phyloP scores from a whole-genome alignment of 176 grass and related monocot species.

The Rhynchospora tenuis region DNA sequence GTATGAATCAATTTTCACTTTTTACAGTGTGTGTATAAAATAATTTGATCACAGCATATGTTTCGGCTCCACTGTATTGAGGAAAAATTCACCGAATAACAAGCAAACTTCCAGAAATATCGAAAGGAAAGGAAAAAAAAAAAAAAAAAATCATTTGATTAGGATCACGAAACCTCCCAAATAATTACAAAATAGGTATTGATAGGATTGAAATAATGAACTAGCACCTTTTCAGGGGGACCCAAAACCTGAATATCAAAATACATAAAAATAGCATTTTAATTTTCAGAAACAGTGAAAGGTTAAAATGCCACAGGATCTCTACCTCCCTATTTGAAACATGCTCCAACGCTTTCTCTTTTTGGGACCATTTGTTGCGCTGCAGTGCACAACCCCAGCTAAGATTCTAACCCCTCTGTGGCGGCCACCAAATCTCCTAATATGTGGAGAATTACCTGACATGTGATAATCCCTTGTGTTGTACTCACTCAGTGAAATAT shows the following conservation, averaged over 20 bases:
- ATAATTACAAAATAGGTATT: neutral
- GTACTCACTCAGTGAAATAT: neutral
- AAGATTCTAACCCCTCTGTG: neutral
- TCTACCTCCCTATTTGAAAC: neutral
- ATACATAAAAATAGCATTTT: neutral
- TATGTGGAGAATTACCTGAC: neutral
- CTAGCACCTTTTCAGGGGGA: neutral
- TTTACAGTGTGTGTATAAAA: no score
- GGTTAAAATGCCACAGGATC: no score
- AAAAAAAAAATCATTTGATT: neutral
- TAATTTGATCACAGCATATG: no score
- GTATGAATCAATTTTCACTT: no score
- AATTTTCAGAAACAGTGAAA: neutral
- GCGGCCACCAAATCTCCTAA: neutral
- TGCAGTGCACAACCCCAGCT: neutral
- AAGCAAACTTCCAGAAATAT: no score
- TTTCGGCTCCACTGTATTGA: no score
- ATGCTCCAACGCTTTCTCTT: neutral
- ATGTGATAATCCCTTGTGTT: neutral
- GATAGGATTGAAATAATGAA: neutral
- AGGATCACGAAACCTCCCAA: neutral
- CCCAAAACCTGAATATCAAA: neutral
- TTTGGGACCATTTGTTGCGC: neutral
- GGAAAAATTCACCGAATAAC: no score
- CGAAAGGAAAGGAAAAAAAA: no score